A percentile compares a stretch with the other conserved stretches of the same genome.
Conservation (phyloP, 345 rosid species). For the Salix arbutifolia region DNA sequence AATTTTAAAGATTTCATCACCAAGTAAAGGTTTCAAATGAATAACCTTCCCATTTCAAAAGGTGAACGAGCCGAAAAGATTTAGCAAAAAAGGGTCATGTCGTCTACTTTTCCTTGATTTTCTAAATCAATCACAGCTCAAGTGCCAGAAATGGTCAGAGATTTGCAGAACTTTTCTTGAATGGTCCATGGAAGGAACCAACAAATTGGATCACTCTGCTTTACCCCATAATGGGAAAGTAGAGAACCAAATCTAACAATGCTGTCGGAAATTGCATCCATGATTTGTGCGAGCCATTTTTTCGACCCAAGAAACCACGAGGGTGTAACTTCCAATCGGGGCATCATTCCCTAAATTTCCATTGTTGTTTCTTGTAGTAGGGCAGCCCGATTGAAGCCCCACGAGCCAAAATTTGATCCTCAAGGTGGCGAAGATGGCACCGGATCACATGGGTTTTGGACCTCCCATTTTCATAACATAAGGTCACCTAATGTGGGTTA, state of each 20-base stretch:
- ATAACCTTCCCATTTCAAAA: no score
- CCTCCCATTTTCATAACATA: slow-evolving; percentile 17
- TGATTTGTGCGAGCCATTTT: background rate
- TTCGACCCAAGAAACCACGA: slow-evolving; percentile 22
- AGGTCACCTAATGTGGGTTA: slow-evolving; percentile 33
- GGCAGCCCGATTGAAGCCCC: slow-evolving; percentile 17
- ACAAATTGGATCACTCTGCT: background rate
- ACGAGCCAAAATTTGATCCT: slow-evolving; percentile 22
- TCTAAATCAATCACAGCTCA: background rate
- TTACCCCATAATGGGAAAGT: background rate
- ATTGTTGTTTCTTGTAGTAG: slow-evolving; percentile 18
- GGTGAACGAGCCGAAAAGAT: no score
- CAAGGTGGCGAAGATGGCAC: slow-evolving; percentile 32
- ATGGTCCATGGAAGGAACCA: background rate
- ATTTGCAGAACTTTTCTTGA: background rate
- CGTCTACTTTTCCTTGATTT: background rate
- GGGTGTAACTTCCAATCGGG: slow-evolving; percentile 50
- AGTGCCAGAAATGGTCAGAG: background rate
- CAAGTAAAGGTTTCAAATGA: no score
- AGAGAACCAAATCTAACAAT: background rate
- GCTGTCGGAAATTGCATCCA: background rate
- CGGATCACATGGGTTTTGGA: slow-evolving; percentile 39
- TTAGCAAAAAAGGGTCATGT: background rate
- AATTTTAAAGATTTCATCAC: no score
- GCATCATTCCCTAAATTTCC: slow-evolving; percentile 11